phyloP scores from a whole-genome alignment of 2,329 filamentous ascomycete species.

The Stenocarpella maydis region DNA sequence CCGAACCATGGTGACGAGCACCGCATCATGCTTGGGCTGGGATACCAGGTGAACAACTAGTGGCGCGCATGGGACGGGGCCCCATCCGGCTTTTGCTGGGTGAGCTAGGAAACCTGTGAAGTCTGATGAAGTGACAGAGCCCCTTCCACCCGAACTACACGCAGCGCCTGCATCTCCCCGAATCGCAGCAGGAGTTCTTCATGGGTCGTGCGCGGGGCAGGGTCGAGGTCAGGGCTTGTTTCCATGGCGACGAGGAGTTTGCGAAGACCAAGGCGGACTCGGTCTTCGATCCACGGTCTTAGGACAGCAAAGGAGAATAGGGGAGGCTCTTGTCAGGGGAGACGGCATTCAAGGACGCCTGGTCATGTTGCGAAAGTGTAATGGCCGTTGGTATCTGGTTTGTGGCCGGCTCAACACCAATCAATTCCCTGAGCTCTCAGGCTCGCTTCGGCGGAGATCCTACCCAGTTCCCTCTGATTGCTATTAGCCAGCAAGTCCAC shows the following conservation, averaged over 20 bases:
- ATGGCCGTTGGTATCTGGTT: not conserved
- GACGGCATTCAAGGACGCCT: not conserved
- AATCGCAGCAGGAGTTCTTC: conserved; percentile 36
- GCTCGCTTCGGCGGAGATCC: not conserved
- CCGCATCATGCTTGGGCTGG: conserved; percentile 42
- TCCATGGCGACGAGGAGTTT: conserved; percentile 36
- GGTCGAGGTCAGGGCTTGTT: conserved; percentile 38
- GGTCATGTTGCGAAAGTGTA: not conserved
- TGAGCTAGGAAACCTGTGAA: not conserved
- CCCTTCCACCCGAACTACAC: conserved; percentile 37
- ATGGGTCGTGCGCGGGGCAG: conserved; percentile 31
- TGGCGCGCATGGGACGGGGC: not conserved
- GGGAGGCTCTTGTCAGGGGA: not conserved
- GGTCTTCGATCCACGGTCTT: conserved; percentile 35
- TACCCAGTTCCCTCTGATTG: not conserved
- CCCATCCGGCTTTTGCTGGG: not conserved
- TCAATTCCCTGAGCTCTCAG: not conserved
- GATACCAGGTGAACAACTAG: conserved; percentile 38
- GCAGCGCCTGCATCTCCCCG: conserved; percentile 38
- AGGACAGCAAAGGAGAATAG: conserved; percentile 22
- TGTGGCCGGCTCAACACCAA: not conserved
- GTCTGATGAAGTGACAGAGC: conserved; percentile 26
- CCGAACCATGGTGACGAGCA: conserved; percentile 41
- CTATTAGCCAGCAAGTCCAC: not conserved
- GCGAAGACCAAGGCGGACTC: conserved; percentile 29